phyloP scores from a whole-genome alignment of 768 basidiomycete species.

The Lanmaoa rubissima region DNA sequence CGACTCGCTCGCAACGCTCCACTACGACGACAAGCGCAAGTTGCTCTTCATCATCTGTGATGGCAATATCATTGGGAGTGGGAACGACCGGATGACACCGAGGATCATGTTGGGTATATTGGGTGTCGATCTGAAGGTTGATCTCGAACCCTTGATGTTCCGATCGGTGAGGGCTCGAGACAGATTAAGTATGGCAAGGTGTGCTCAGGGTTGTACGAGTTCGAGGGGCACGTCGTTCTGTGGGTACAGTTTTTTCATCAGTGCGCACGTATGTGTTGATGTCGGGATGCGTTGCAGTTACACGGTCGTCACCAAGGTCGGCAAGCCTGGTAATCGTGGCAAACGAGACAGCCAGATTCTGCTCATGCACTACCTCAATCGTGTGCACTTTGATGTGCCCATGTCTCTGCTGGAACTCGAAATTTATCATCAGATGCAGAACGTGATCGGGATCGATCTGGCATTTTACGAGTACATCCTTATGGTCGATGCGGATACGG shows the following conservation, averaged over 20 bases:
- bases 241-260: conserved; percentile 40
- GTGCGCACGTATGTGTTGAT: not conserved
- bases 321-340: conserved; percentile 93
- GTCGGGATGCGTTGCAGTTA: conserved; percentile 48
- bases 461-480: conserved; percentile 98
- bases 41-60: conserved; percentile 98
- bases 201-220: conserved; percentile 93
- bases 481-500: conserved; percentile 94
- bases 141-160: conserved; percentile 90
- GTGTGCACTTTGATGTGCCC: conserved; percentile 90
- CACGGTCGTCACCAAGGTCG: conserved; percentile 91
- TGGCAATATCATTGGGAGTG: conserved; percentile 93
- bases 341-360: conserved; percentile 95
- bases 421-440: conserved; percentile 96
- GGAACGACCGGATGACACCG: conserved; percentile 91
- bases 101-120: conserved; percentile 91
- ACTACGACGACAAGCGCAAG: too few species aligned
- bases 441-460: conserved; percentile 95
- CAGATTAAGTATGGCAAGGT: conserved; percentile 95
- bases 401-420: conserved; percentile 95
- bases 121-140: conserved; percentile 84
- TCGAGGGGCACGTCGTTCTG: too few species aligned
- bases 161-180: conserved; percentile 86
- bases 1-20: too few species aligned
- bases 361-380: conserved; percentile 86